phyloP scores from a whole-genome alignment of 202 grass and related monocot genomes.

The Eragrostis tef region DNA sequence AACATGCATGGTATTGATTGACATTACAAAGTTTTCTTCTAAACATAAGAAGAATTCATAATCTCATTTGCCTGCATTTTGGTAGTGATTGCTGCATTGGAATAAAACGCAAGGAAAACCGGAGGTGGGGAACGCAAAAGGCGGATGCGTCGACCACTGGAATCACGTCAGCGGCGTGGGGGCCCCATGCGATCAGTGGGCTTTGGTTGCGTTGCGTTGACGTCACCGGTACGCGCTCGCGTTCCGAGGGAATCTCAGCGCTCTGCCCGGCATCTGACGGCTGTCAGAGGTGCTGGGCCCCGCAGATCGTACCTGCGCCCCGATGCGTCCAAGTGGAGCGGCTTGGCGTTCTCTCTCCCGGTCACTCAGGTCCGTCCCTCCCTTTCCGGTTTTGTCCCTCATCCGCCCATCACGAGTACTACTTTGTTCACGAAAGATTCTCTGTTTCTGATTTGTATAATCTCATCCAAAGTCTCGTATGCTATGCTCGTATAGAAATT shows the following conservation, averaged over 20 bases:
- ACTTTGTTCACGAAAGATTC: too few relatives aligned
- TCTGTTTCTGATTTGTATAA: too few relatives aligned
- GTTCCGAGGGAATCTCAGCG: conserved; percentile 62
- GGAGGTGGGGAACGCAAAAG: not conserved
- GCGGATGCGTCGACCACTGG: conserved; percentile 29
- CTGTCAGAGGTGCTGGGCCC: conserved; percentile 44
- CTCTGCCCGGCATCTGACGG: conserved; percentile 61
- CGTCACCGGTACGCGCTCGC: conserved; percentile 35
- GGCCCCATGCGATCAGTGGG: not conserved
- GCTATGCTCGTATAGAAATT: too few relatives aligned
- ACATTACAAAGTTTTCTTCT: too few relatives aligned
- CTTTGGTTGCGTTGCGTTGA: conserved; percentile 28
- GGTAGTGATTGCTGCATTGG: too few relatives aligned
- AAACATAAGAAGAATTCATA: too few relatives aligned
- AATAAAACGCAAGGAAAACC: not conserved
- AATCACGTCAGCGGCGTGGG: conserved; percentile 44
- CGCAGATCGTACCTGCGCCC: conserved; percentile 9
- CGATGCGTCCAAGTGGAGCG: not conserved
- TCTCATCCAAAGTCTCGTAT: too few relatives aligned
- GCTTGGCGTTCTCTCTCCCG: conserved; percentile 1
- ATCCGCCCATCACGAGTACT: too few relatives aligned
- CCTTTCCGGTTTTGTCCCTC: too few relatives aligned
- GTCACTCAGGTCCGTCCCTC: not conserved
- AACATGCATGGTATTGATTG: too few relatives aligned
- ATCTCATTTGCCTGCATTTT: too few relatives aligned